Percentiles rank a stretch among this genome's conserved stretches.
Evolutionary conservation across 1,284 basidiomycete species (phyloP).

Genomic region (Cutaneotrichosporon sp.): DNA sequence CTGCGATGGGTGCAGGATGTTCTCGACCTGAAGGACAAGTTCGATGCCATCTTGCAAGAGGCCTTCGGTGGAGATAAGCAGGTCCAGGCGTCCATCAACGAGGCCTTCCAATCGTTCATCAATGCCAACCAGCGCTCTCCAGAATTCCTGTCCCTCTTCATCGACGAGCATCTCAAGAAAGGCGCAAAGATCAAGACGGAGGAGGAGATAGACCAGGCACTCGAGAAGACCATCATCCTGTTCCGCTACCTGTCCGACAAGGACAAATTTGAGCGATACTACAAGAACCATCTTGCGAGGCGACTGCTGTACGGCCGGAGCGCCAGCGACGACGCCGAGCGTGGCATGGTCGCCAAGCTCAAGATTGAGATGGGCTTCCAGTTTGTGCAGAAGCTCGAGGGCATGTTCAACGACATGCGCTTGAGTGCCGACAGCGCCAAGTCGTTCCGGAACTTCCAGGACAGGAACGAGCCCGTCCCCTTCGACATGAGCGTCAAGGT

Average conservation of each 20-base stretch:
- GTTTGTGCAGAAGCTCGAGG: slow-evolving; percentile 96
- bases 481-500: slow-evolving; percentile 80
- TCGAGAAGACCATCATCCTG: slow-evolving; percentile 92
- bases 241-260: slow-evolving; percentile 95
- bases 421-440: slow-evolving; percentile 77
- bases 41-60: slow-evolving; percentile 68
- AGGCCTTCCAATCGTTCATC: slow-evolving; percentile 90
- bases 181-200: slow-evolving; percentile 98
- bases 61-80: slow-evolving; percentile 72
- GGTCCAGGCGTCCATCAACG: slow-evolving; percentile 78
- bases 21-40: slow-evolving; percentile 83
- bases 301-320: slow-evolving; percentile 80
- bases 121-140: slow-evolving; percentile 83
- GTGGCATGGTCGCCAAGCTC: slow-evolving; percentile 95
- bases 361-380: slow-evolving; percentile 90
- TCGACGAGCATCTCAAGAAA: slow-evolving; percentile 94
- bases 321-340: slow-evolving; percentile 94
- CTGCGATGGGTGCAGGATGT: slow-evolving; percentile 94
- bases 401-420: slow-evolving; percentile 99
- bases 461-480: slow-evolving; percentile 50
- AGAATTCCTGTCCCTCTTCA: slow-evolving; percentile 94
- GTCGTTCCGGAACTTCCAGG: slow-evolving; percentile 54
- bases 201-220: slow-evolving; percentile 75
- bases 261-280: slow-evolving; percentile 97
- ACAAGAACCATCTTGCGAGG: slow-evolving; percentile 92